Evolutionary conservation across 2,329 filamentous ascomycete genomes (phyloP).

Genomic region (Pyricularia sp.): DNA sequence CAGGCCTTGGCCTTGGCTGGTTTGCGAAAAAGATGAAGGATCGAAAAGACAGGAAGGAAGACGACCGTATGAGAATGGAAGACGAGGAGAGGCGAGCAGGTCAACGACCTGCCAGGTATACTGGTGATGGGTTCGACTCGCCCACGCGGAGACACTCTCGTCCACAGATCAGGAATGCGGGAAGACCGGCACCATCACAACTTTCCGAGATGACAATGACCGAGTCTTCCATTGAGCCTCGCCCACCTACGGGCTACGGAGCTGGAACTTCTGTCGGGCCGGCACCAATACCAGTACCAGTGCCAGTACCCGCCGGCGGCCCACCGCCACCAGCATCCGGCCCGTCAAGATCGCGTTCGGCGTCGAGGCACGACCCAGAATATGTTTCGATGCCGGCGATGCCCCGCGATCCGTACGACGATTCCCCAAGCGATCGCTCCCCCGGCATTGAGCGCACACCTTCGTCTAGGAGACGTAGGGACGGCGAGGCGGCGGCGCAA

Average conservation of each 20-base stretch:
- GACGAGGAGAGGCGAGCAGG: constrained; percentile 47
- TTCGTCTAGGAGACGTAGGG: constrained; percentile 36
- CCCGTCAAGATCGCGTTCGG: constrained; percentile 22
- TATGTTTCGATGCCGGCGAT: constrained; percentile 38
- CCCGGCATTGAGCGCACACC: constrained; percentile 26
- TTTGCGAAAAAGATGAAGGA: constrained; percentile 56
- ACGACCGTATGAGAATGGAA: constrained; percentile 35
- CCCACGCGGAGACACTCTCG: constrained; percentile 31
- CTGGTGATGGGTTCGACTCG: constrained; percentile 54
- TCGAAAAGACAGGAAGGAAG: constrained; percentile 43
- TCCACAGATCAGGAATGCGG: constrained; percentile 10
- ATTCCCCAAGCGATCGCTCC: constrained; percentile 27
- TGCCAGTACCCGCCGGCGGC: constrained; percentile 3
- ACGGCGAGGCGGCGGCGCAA: constrained; percentile 34
- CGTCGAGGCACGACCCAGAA: constrained; percentile 28
- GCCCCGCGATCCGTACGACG: constrained; percentile 33
- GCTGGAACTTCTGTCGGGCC: constrained; percentile 18
- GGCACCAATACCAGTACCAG: neutral
- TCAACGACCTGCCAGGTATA: constrained; percentile 54
- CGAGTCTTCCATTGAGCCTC: constrained; percentile 27
- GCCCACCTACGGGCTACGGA: constrained; percentile 14
- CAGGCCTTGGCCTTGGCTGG: constrained; percentile 58
- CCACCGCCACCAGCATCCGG: constrained; percentile 6
- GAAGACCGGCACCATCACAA: constrained; percentile 14
- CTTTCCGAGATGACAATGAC: constrained; percentile 16